Conservation (phyloP, 768 basidiomycete genomes). For the Macrolepiota dolichaula region DNA sequence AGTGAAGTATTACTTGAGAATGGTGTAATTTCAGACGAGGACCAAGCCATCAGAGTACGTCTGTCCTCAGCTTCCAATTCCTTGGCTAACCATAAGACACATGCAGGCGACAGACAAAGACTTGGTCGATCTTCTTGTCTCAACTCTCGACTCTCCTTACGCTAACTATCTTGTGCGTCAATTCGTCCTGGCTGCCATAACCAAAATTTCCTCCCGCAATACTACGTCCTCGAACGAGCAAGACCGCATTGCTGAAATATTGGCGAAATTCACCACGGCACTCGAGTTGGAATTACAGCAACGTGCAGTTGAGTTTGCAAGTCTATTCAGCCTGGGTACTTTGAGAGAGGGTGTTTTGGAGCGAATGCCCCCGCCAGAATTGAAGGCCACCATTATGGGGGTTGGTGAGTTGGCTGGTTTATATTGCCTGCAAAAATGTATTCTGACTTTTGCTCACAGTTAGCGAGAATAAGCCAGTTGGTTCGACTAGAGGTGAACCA, state of each 20-base stretch:
- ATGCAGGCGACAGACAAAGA: slow-evolving; percentile 75
- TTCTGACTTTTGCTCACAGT: slow-evolving; percentile 40
- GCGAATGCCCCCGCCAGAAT: slow-evolving; percentile 97
- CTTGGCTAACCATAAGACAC: neutral
- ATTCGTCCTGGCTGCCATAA: slow-evolving; percentile 85
- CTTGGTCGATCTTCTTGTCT: slow-evolving; percentile 80
- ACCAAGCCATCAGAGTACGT: slow-evolving; percentile 65
- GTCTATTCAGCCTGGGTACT: slow-evolving; percentile 75
- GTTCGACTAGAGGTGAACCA: slow-evolving; percentile 65
- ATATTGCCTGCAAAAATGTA: neutral
- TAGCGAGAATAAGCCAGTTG: slow-evolving; percentile 95
- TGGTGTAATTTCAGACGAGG: slow-evolving; percentile 67
- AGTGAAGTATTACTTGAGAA: slow-evolving; percentile 85
- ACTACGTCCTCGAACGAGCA: slow-evolving; percentile 66
- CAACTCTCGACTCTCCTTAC: slow-evolving; percentile 91
- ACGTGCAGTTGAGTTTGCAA: slow-evolving; percentile 92
- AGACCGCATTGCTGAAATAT: slow-evolving; percentile 72
- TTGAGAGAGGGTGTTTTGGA: slow-evolving; percentile 84
- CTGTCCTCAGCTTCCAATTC: neutral
- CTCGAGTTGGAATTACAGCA: slow-evolving; percentile 95
- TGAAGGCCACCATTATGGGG: slow-evolving; percentile 96
- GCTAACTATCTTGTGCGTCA: slow-evolving; percentile 88
- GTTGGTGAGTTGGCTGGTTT: slow-evolving; percentile 50
- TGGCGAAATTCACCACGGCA: slow-evolving; percentile 81
- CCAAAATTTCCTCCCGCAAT: slow-evolving; percentile 84